Percentiles rank a stretch among this genome's conserved stretches.
Conservation (phyloP, 2,329 filamentous ascomycete genomes). For the Graphiopsis chlorocephala region DNA sequence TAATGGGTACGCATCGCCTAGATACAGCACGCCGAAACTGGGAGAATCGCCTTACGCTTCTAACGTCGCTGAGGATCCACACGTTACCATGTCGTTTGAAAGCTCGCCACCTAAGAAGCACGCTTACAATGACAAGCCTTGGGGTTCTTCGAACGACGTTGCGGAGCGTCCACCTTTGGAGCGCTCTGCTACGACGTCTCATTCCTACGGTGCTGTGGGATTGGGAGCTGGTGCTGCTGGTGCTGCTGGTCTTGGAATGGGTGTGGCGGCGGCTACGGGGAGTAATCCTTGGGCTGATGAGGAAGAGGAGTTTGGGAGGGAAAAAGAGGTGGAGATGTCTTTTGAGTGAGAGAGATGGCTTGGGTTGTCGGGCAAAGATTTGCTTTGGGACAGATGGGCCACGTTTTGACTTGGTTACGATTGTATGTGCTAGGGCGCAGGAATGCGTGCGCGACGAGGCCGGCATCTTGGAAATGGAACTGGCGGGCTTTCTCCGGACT, state of each 20-base stretch:
- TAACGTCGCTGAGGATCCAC: slow-evolving; percentile 38
- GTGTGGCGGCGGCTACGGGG: neutral
- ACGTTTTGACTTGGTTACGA: neutral
- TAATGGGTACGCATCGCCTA: slow-evolving; percentile 32
- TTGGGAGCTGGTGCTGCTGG: neutral
- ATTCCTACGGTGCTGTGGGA: neutral
- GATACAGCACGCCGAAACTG: neutral
- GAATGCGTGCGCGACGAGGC: neutral
- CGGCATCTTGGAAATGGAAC: neutral
- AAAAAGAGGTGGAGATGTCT: slow-evolving; percentile 49
- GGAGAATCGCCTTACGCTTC: neutral
- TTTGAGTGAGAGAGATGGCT: slow-evolving; percentile 41
- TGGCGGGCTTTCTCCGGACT: neutral
- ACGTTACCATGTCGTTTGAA: slow-evolving; percentile 47
- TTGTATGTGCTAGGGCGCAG: neutral
- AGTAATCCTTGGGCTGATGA: slow-evolving; percentile 49
- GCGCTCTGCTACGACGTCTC: slow-evolving; percentile 4
- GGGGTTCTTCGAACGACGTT: slow-evolving; percentile 4
- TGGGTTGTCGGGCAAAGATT: too few relatives aligned
- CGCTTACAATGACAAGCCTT: slow-evolving; percentile 14
- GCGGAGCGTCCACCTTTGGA: neutral
- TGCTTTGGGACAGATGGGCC: too few relatives aligned
- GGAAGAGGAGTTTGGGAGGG: slow-evolving; percentile 46
- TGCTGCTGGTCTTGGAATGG: neutral
- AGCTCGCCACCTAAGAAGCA: slow-evolving; percentile 23